Evolutionary conservation across 129 eudicot species (phyloP).

Genomic region (Ambrosia artemisiifolia): DNA sequence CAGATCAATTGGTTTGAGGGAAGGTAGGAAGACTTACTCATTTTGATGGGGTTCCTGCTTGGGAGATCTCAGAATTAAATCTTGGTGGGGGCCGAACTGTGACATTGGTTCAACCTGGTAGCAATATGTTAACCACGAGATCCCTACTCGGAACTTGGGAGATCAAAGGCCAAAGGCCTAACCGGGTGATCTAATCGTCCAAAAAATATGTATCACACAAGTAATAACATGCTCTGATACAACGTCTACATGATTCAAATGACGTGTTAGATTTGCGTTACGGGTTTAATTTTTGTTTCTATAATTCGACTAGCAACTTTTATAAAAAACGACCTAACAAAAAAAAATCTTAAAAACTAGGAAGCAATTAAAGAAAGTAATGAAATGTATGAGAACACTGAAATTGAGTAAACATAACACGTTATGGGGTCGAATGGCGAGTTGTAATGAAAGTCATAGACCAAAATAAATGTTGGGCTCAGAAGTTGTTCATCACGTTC

Average conservation of each 20-base stretch:
- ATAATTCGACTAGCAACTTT: neutral
- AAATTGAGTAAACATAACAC: conserved; percentile 4
- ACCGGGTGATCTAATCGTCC: too few species aligned
- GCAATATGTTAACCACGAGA: too few species aligned
- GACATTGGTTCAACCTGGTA: too few species aligned
- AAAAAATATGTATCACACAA: too few species aligned
- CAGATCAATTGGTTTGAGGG: too few species aligned
- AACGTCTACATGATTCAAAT: neutral
- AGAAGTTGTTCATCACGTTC: conserved; percentile 8
- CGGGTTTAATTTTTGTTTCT: neutral
- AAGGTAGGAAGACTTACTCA: too few species aligned
- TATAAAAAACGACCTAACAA: neutral
- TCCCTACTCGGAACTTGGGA: too few species aligned
- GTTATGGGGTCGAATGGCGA: conserved; percentile 2
- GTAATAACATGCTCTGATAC: neutral
- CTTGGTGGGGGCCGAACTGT: too few species aligned
- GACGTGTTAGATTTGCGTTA: neutral
- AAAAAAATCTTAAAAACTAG: neutral
- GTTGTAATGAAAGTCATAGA: neutral
- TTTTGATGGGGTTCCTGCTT: too few species aligned
- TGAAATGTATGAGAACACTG: neutral
- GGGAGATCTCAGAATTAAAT: too few species aligned
- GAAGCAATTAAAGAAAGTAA: neutral
- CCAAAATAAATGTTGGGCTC: conserved; percentile 4
- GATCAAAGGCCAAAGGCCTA: too few species aligned